A percentile compares a stretch with the other conserved stretches of the same genome.
These are phyloP conservation scores for Dicorynia guianensis DNA, from an alignment of 306 rosid species.

Conservation along the genomic window DNA sequence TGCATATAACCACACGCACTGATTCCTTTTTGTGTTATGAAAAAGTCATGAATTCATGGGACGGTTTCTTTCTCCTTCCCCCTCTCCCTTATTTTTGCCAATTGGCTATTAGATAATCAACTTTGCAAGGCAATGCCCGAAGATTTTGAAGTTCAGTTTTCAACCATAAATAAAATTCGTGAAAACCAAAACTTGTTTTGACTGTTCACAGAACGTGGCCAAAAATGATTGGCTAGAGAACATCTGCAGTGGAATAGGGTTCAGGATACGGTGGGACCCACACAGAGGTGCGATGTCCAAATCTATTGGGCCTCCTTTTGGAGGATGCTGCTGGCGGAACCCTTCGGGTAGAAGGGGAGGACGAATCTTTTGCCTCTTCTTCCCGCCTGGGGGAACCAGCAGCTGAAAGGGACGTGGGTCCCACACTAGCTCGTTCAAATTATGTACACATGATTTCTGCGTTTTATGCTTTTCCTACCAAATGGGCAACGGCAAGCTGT, in stretches of 20 bases:
- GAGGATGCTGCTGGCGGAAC: slow-evolving; percentile 30
- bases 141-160: too few species aligned
- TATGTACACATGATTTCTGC: slow-evolving; percentile 38
- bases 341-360: slow-evolving; percentile 27
- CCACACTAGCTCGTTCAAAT: slow-evolving; percentile 36
- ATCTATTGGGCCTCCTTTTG: not conserved
- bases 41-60: slow-evolving; percentile 17
- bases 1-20: slow-evolving; percentile 41
- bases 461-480: not conserved
- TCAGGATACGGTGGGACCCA: not conserved
- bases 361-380: slow-evolving; percentile 13
- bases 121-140: too few species aligned
- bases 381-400: slow-evolving; percentile 8
- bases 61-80: not conserved
- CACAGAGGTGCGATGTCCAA: slow-evolving; percentile 22
- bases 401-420: slow-evolving; percentile 36
- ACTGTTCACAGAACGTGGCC: too few species aligned
- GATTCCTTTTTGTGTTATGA: slow-evolving; percentile 13
- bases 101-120: too few species aligned
- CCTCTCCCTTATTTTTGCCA: too few species aligned
- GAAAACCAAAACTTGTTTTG: too few species aligned
- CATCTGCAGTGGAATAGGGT: too few species aligned
- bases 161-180: too few species aligned
- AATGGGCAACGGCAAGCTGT: not conserved
- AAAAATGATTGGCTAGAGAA: too few species aligned